A percentile compares a stretch with the other conserved stretches of the same genome.
Conservation (phyloP, 202 grass and related monocot species). For the Setaria italica region DNA sequence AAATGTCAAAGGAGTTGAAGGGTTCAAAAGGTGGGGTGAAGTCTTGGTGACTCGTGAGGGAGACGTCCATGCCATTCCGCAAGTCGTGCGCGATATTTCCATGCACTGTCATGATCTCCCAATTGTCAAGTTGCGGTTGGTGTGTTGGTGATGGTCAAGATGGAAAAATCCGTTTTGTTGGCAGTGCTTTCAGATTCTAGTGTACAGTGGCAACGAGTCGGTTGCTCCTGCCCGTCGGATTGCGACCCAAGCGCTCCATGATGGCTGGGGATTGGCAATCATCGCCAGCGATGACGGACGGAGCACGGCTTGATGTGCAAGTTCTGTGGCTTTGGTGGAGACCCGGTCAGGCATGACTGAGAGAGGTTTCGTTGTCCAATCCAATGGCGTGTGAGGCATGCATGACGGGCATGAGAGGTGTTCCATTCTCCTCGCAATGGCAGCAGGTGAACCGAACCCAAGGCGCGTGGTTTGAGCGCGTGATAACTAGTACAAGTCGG, state of each 20-base stretch:
- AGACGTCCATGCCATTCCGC: background rate
- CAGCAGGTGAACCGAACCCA: slow-evolving; percentile 9
- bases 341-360: slow-evolving; percentile 18
- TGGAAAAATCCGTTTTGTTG: background rate
- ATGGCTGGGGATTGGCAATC: background rate
- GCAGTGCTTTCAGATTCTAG: slow-evolving; percentile 12
- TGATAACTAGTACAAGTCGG: background rate
- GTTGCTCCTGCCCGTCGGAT: background rate
- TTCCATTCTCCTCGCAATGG: background rate
- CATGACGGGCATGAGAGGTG: background rate
- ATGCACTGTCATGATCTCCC: background rate
- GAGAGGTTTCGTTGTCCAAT: background rate
- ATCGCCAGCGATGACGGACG: slow-evolving; percentile 30
- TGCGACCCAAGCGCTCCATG: background rate
- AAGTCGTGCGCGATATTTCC: slow-evolving; percentile 31
- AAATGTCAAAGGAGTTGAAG: slow-evolving; percentile 41
- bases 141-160: background rate
- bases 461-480: background rate
- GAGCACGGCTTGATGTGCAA: background rate
- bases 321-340: background rate
- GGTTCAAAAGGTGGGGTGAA: slow-evolving; percentile 16
- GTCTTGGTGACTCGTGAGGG: background rate
- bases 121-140: slow-evolving; percentile 40
- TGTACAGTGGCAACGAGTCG: background rate
- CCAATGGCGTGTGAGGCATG: background rate